Conservation (phyloP, 768 basidiomycete genomes). For the Xerocomellus intermedius region DNA sequence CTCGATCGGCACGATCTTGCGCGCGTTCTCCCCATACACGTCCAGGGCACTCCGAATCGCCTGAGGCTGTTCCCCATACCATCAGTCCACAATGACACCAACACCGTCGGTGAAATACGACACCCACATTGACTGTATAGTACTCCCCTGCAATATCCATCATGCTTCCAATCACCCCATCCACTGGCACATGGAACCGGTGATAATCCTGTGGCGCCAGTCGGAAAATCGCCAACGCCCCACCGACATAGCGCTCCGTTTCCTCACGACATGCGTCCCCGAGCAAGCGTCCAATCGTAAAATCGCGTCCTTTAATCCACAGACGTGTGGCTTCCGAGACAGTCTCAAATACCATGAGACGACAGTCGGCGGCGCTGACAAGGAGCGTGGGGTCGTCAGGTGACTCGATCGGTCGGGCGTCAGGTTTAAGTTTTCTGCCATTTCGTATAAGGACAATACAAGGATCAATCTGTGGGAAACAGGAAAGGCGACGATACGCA, state of each 20-base stretch:
- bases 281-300: constrained; percentile 74
- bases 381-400: constrained; percentile 75
- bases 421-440: constrained; percentile 77
- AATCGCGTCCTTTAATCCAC: constrained; percentile 98
- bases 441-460: not conserved
- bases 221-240: constrained; percentile 86
- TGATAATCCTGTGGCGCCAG: constrained; percentile 96
- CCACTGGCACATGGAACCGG: constrained; percentile 87
- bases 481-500: not conserved
- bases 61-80: constrained; percentile 59
- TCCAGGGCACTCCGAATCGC: constrained; percentile 88
- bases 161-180: constrained; percentile 81
- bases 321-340: constrained; percentile 82
- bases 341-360: constrained; percentile 91
- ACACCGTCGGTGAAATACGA: constrained; percentile 1
- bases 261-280: constrained; percentile 75
- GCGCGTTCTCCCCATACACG: constrained; percentile 91
- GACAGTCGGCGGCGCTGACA: constrained; percentile 91
- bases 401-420: constrained; percentile 70
- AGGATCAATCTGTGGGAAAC: not conserved
- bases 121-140: constrained; percentile 90
- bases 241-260: constrained; percentile 70
- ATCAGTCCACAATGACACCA: not conserved
- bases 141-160: constrained; percentile 86
- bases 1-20: constrained; percentile 91